phyloP scores from a whole-genome alignment of 2,329 filamentous ascomycete species.

The Fonsecaea multimorphosa region DNA sequence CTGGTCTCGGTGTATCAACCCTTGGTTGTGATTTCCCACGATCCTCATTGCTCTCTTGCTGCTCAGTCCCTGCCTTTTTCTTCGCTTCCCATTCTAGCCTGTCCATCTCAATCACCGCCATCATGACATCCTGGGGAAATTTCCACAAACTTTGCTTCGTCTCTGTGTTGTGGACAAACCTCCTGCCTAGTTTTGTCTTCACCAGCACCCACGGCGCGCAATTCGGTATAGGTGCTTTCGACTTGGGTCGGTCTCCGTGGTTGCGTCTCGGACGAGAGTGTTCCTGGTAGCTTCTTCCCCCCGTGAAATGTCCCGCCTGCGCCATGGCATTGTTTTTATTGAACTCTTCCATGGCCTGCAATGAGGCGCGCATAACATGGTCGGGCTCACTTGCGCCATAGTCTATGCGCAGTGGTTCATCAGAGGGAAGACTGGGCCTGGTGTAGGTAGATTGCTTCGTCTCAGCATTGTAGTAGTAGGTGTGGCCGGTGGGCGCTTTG shows the following conservation, averaged over 20 bases:
- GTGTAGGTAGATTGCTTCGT: slow-evolving; percentile 89
- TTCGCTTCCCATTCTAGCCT: slow-evolving; percentile 71
- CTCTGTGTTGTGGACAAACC: slow-evolving; percentile 86
- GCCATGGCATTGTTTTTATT: slow-evolving; percentile 48
- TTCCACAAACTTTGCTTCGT: slow-evolving; percentile 95
- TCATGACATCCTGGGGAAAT: slow-evolving; percentile 84
- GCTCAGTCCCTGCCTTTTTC: slow-evolving; percentile 58
- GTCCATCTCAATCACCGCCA: slow-evolving; percentile 72
- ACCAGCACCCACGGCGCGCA: slow-evolving; percentile 89
- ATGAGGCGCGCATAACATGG: slow-evolving; percentile 33
- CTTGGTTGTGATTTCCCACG: slow-evolving; percentile 34
- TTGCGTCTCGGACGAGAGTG: slow-evolving; percentile 68
- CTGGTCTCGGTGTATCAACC: slow-evolving; percentile 36
- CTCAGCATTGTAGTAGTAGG: slow-evolving; percentile 83
- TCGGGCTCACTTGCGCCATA: slow-evolving; percentile 38
- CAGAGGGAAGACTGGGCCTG: slow-evolving; percentile 62
- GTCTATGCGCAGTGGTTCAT: slow-evolving; percentile 39
- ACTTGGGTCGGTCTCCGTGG: slow-evolving; percentile 75
- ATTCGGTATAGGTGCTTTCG: slow-evolving; percentile 77
- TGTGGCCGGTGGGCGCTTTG: slow-evolving; percentile 80
- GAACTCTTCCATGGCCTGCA: slow-evolving; percentile 37
- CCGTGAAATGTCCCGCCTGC: slow-evolving; percentile 54
- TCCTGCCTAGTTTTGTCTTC: slow-evolving; percentile 85
- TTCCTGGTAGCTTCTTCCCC: slow-evolving; percentile 63
- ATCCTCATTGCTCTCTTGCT: slow-evolving; percentile 21